Base-by-base conservation (phyloP, 768 basidiomycete genomes). In the Leccinum longicurvipes region DNA sequence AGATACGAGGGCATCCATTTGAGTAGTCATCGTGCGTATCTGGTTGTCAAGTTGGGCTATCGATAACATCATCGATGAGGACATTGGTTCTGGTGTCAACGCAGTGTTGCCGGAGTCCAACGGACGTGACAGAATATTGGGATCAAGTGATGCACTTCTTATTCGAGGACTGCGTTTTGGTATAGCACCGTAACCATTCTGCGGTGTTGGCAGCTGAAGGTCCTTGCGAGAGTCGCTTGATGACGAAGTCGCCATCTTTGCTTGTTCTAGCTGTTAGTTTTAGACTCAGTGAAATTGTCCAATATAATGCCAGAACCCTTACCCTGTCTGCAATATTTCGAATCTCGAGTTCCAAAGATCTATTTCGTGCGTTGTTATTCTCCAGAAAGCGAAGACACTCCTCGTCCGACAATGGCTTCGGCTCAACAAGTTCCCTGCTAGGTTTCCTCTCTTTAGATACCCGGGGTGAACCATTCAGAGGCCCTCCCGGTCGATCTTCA, bases 261-360 rank as follows among this genome's bases (percentile, higher is more conserved):
- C 67, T 46, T 68, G 60, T 31, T 61, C 68, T 27, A 70, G 42
- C 69, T 69, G 44, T 41, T 48, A 39, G 36, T 5, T 14, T 49
- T 41, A 49, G 27, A 52, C 19, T 15, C 29, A 46, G 34, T n/a
- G 8, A 12, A 29, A 23, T 9, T 8, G 46, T 46, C 10, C n/a
- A 3, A 27, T 29, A n/a, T 31, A 29, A 36, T 15, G 17, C 32
- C 25, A 42, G 17, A 6, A 42, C 12, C 32, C 74, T 17, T 48
- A 78, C 79, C 62, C 64, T 72, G 54, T 69, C 68, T 12, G 68
- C 63, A 47, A 77, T 72, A 47, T 60, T 57, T 54, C 73, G 72
- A 42, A 82, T 73, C 61, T 82, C 80, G 15, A 67, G 56, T 55
- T 81, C 79, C 50, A 83, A 61, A 6, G 69, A 66, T 47, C 71